A percentile compares a stretch with the other conserved stretches of the same genome.
These are phyloP conservation scores for Begonia peltatifolia DNA, from an alignment of 306 rosid species.

Conservation along the genomic window DNA sequence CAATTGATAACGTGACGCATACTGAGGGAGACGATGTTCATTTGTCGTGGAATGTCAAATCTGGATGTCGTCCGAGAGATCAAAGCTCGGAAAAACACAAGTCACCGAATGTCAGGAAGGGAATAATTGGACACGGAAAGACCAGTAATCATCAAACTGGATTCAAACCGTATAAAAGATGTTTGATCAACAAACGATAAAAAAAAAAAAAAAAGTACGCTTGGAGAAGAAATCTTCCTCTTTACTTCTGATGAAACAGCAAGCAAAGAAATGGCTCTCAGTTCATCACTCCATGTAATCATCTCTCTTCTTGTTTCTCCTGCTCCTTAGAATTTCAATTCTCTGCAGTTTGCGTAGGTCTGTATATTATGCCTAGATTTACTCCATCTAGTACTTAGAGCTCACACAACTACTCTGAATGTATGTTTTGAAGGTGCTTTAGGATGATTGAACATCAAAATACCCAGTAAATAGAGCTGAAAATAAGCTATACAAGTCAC, in stretches of 20 bases:
- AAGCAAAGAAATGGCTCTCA: conserved; percentile 9
- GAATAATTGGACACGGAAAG: conserved; percentile 48
- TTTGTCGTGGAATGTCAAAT: conserved; percentile 21
- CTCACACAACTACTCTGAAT: neutral
- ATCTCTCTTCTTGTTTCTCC: conserved; percentile 4
- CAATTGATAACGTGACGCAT: conserved; percentile 11
- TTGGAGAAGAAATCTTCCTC: conserved; percentile 48
- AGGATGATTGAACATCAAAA: neutral
- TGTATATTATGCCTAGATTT: neutral
- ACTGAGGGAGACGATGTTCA: conserved; percentile 17
- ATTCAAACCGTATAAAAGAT: conserved; percentile 85
- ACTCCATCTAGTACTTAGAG: neutral
- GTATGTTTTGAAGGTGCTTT: too few species aligned
- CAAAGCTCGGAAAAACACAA: conserved; percentile 22
- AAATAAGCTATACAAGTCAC: conserved; percentile 15
- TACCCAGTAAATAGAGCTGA: neutral
- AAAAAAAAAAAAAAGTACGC: conserved; percentile 74
- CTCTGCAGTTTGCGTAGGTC: neutral
- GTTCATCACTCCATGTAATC: conserved; percentile 23
- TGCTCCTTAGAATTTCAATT: neutral
- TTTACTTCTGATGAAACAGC: conserved; percentile 23
- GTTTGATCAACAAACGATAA: conserved; percentile 24
- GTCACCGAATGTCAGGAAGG: conserved; percentile 23
- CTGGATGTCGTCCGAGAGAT: conserved; percentile 17
- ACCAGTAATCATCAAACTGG: conserved; percentile 64